phyloP scores from a whole-genome alignment of 108 stramenopile species.

The Stephanodiscus minutulus region DNA sequence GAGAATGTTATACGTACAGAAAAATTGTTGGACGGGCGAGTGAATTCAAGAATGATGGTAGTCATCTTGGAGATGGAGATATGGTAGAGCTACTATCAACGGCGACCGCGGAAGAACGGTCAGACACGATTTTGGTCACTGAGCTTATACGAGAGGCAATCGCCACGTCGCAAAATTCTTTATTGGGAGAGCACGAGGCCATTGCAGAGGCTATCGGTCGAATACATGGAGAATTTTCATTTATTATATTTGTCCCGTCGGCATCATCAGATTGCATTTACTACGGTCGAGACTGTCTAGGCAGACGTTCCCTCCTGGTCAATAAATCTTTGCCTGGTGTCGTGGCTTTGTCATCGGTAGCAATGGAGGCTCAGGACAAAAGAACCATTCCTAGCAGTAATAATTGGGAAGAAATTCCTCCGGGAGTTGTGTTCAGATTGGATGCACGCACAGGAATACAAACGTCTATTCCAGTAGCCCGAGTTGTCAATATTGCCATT shows the following conservation, averaged over 20 bases:
- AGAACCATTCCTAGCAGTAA: slow-evolving; percentile 20
- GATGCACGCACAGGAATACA: slow-evolving; percentile 28
- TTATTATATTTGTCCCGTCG: slow-evolving; percentile 41
- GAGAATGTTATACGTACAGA: slow-evolving; percentile 71
- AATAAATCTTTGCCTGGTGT: slow-evolving; percentile 34
- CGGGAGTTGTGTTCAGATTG: slow-evolving; percentile 60
- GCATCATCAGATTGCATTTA: slow-evolving; percentile 41
- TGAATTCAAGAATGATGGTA: slow-evolving; percentile 23
- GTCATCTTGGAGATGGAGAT: slow-evolving; percentile 11
- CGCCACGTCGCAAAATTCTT: slow-evolving; percentile 2
- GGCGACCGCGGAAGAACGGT: slow-evolving; percentile 29
- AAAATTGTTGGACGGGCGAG: background rate
- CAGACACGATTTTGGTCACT: slow-evolving; percentile 45
- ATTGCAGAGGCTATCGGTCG: slow-evolving; percentile 25
- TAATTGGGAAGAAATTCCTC: slow-evolving; percentile 67
- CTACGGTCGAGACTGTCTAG: slow-evolving; percentile 69
- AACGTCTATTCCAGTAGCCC: slow-evolving; percentile 26
- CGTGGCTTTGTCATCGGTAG: slow-evolving; percentile 43
- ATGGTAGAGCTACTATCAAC: slow-evolving; percentile 28
- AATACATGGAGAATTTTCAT: slow-evolving; percentile 55
- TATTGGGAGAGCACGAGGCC: slow-evolving; percentile 25
- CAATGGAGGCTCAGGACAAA: slow-evolving; percentile 1
- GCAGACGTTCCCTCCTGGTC: slow-evolving; percentile 69
- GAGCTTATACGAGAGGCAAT: slow-evolving; percentile 38
- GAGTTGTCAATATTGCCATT: slow-evolving; percentile 22